Base-by-base conservation (phyloP, 2,329 filamentous ascomycete species). In the Xylariaceae sp. region DNA sequence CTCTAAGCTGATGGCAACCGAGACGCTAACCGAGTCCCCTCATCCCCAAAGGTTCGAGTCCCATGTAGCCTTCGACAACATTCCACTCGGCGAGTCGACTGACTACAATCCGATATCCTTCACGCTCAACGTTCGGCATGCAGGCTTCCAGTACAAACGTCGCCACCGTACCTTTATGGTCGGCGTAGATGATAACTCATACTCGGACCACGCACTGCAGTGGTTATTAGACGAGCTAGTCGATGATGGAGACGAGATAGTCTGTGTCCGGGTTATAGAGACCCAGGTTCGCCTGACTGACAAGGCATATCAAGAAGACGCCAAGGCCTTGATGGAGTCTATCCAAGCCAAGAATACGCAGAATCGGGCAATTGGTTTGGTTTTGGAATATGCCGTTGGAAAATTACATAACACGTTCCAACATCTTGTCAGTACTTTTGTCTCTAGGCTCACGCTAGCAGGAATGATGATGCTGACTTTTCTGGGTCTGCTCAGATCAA, bases 201-300 rank as follows among this genome's bases (percentile, higher is more conserved):
- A 96, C 73, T 96, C 91, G 6, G 90, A 96, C 60, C 95, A 93
- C 74, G 93, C 93, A 16, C 79, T 97, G 18, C 90, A 96, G 73
- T 97, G 92, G 92, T 81, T 96, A 48, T 84, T 97, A 40, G 91
- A 96, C 67, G 91, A 96, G 74, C 81, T 96, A 53, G 91, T 96
- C 41, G 92, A 96, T 67, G 93, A 96, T 68, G 92, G 93, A 18
- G 93, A 97, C 70, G 91, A 96, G 74, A 88, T 97, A 54, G 89
- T 97, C 7, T 97, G 93, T 73, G 83, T 97, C 47, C 84, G 91
- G 50, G 93, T 96, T 2, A 84, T 96, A 43, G 92, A 96, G 69
- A 93, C 90, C 70, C 90, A 93, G 61, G 83, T 87, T 49, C 89
- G 88, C 50, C 79, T 81, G 37, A 79, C 86, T 14, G 84, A 89